Evolutionary conservation across 192 early-diverging fungal species (phyloP), one percentile per base, ranked within the genome.

Genomic region (Rhizophagus sp.): DNA sequence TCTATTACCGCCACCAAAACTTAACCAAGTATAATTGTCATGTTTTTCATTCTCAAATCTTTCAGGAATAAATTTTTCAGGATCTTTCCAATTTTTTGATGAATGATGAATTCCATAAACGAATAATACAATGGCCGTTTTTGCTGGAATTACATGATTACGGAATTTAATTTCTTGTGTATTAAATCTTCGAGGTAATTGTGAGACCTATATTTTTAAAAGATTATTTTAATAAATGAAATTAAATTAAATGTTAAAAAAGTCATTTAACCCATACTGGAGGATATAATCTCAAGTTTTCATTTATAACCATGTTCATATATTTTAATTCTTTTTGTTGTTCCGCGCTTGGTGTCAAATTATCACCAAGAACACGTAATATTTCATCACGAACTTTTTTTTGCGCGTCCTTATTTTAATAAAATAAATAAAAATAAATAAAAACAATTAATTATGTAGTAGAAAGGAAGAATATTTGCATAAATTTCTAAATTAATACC

Each of bases 251-350:
- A 44, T 44, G 36, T 36, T 36, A 36, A 30, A 30, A 30, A 30
- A 30, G 27, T 30, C 30, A 30, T 30, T 30, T 44, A 44, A 63
- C 0, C 1, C 22, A 25, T 22, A 63, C 62, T 4, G 62, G 25
- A n/a, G 63, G 63, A 64, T 64, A 64, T 27, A 64, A 25, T 64
- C 63, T 64, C 11, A 64, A 27, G 9, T 64, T 64, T 64, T 64
- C 63, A 64, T 64, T 25, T 3, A 64, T 64, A 22, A 64, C 19
- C 63, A 64, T 64, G 10, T 64, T 64, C 25, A 64, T 24, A 27
- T 64, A 64, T 64, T 64, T 64, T 64, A 64, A 64, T 27, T n/a
- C n/a, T 64, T 64, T 64, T 13, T 25, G 22, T 25, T 64, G 63
- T 27, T 64, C 63, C 3, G 12, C 12, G 3, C 10, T 25, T 24